Base-by-base conservation (phyloP, 2,329 filamentous ascomycete species). In the Beauveria sp. region DNA sequence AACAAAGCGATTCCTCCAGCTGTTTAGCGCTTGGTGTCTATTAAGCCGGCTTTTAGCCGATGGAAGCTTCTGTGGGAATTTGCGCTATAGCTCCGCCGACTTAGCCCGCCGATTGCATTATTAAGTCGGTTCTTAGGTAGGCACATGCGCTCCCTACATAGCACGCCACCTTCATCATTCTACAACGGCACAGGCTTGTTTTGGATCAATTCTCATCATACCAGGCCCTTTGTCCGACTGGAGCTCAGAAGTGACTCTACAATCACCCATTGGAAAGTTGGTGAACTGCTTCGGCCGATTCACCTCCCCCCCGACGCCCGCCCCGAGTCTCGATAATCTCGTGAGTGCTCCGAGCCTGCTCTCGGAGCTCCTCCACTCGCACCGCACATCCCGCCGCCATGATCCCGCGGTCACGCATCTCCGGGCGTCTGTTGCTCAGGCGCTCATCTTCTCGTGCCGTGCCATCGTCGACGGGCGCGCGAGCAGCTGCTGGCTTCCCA, bases 381-480 rank as follows among this genome's bases (percentile, higher is more conserved):
- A 41, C 44, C 30, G 18, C 55, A 62, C 28, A 58, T 59, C 62
- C 55, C 62, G 55, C 63, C 43, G 67, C 63, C 68, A 77, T 77
- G 75, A 76, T 77, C 61, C 73, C 75, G 51, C 72, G 74, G 62
- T 73, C 74, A 59, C 74, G 73, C 67, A 69, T 75, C 59, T 72
- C 74, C 22, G 73, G 75, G 63, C 73, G 72, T 60, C 66, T 76
- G 59, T 64, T 75, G 26, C 70, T 77, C 59, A 72, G 73, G 66
- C 75, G 68, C 59, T 69, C 74, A 47, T 65, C 67, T 20, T 65
- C 66, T 24, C 68, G 67, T 40, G 65, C 69, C 30, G 67, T 66
- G 50, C 65, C 71, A 57, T 61, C 66, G 28, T 53, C 50, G 48
- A 54, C 46, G 4, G 3, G 9, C 63, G 64, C 53, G 63, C 70